Base-by-base conservation (phyloP, 1,139 yeast species). In the Hanseniaspora gamundiae region DNA sequence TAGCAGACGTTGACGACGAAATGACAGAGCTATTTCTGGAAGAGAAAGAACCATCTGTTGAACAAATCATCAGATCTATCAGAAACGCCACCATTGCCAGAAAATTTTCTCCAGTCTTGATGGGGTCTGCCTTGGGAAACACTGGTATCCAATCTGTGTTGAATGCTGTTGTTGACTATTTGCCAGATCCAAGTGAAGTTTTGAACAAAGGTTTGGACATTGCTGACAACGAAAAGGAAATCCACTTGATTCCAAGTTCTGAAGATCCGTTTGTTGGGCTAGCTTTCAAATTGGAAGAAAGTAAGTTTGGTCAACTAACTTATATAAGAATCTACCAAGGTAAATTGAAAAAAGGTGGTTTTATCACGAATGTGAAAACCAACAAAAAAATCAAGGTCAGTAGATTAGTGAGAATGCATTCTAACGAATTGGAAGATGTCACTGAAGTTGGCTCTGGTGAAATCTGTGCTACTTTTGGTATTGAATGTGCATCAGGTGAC, bases 401-500 rank as follows among this genome's bases (percentile, higher is more conserved):
- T n/a, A 76, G 98, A 61, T 73, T 91, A 58, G 98, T 88, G 45
- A 82, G 97, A 69, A 93, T 91, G 98, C 98, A 93, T 69, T 86
- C 97, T 41, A 86, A 88, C 52, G 98, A 91, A 64, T 86, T 88
- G 96, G 96, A 88, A 69, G 99, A 91, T 62, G 93, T 87, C 43
- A 85, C 80, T 44, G 96, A 87, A 68, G 84, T 86, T 58, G 93
- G 94, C 24, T 91, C 98, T 38, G 99, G 99, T 63, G 98, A 91
- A 68, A 91, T 91, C 56, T 93, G 99, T 69, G 99, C 99, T 45
- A 91, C 98, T 50, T 91, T 93, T 58, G 99, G 99, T 66, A 83
- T 91, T 55, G 98, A 93, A 65, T 91, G 99, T 73, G 82, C 97
- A n/a, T 93, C 98, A 9, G 99, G 99, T 60, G 98, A 91, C 62